Base-by-base conservation (phyloP, 768 basidiomycete species). In the Serendipita sp. region DNA sequence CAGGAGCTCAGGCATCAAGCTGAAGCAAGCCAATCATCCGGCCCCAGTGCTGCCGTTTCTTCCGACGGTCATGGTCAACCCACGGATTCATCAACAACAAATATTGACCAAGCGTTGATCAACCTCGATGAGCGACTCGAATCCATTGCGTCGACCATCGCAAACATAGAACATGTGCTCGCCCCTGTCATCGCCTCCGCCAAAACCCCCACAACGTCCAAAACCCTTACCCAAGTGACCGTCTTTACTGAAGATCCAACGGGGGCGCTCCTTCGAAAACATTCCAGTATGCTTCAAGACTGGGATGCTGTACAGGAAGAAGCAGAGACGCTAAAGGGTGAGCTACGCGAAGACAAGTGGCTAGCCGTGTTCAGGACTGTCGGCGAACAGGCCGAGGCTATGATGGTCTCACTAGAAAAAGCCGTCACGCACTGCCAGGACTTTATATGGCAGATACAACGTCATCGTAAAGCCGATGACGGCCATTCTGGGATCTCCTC, bases 291-390 rank as follows among this genome's bases (percentile, higher is more conserved):
- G 63, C 69, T 83, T 35, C 73, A 77, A 8, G 92, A 94, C 45
- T 97, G 92, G 93, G 84, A 88, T 66, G 75, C 82, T 8, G 81
- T 92, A 8, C 85, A 87, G 71, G 82, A 83, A 64, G 88, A 91
- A 70, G 88, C 86, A 64, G 85, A 88, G 48, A 83, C 86, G 32
- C 75, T 97, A 65, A 79, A 86, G 67, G 91, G 94, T 70, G 96
- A 99, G 74, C 78, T 98, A 68, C 93, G 90, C 75, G 95, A 97
- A 74, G 95, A 97, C 75, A 94, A 94, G 70, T 96, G 91, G 91
- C 79, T 98, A 70, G 88, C 88, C 10, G 90, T 97, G 23, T 97
- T 97, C 75, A 82, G 93, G 68, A 94, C 90, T 3, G 89, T 92
- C 65, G 85, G 91, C 47, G 88, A 93, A 70, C 94, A 97, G 73